These are phyloP conservation scores for Cyclotella atomus DNA, from an alignment of 108 stramenopile genomes.

Conservation along the genomic window DNA sequence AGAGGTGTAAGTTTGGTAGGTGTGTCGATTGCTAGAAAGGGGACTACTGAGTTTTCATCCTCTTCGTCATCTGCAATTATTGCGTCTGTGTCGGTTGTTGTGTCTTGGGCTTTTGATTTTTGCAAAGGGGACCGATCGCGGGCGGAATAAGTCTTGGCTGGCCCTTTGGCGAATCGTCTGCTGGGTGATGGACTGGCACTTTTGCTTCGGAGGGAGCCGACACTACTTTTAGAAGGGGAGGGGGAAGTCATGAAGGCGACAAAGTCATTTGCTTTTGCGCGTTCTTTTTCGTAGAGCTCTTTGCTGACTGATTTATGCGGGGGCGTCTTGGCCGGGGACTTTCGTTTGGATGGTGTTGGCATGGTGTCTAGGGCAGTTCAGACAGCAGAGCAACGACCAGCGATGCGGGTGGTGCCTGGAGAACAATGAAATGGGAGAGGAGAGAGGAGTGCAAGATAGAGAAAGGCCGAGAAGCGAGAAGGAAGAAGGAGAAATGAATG, in stretches of 20 bases:
- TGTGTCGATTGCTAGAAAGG: slow-evolving; percentile 2
- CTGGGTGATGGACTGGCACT: neutral
- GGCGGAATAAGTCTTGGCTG: neutral
- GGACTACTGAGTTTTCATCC: neutral
- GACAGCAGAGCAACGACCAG: too few species aligned
- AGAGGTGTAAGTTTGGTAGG: neutral
- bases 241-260: slow-evolving; percentile 5
- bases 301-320: neutral
- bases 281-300: neutral
- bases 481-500: too few species aligned
- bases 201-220: neutral
- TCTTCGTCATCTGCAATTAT: neutral
- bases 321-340: neutral
- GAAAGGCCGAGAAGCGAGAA: too few species aligned
- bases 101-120: neutral
- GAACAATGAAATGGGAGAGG: too few species aligned
- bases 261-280: neutral
- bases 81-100: neutral
- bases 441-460: too few species aligned
- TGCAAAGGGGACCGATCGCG: neutral
- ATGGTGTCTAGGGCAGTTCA: too few species aligned
- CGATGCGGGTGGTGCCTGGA: too few species aligned
- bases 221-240: neutral
- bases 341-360: neutral
- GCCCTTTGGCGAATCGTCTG: neutral